Percentiles rank a stretch among this genome's conserved stretches.
Conservation (phyloP, 805 yeast species). For the Kodamaea fukazawae region DNA sequence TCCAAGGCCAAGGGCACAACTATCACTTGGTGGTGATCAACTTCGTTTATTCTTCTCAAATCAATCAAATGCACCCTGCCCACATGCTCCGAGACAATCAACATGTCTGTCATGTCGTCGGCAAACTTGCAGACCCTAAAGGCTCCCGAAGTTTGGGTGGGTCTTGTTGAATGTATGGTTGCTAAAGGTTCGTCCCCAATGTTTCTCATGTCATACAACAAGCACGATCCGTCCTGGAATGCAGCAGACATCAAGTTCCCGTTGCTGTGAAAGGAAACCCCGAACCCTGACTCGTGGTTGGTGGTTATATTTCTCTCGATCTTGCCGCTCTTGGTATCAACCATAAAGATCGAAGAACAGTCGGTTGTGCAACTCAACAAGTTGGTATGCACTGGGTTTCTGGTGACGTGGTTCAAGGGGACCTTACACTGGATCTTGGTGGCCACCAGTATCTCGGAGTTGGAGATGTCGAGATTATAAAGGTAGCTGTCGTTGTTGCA, state of each 20-base stretch:
- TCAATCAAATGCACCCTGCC: conserved; percentile 86
- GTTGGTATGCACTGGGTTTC: conserved; percentile 46
- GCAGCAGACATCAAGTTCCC: conserved; percentile 74
- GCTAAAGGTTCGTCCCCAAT: conserved; percentile 46
- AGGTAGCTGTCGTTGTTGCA: conserved; percentile 82
- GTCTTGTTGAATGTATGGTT: conserved; percentile 59
- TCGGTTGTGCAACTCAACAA: conserved; percentile 69
- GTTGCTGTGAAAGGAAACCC: conserved; percentile 73
- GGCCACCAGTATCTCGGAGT: conserved; percentile 41
- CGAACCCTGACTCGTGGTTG: conserved; percentile 75
- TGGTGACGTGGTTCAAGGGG: conserved; percentile 71
- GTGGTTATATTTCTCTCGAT: conserved; percentile 43
- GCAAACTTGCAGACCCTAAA: conserved; percentile 56
- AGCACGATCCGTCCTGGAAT: conserved; percentile 81
- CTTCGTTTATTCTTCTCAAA: conserved; percentile 53
- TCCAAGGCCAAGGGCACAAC: conserved; percentile 55
- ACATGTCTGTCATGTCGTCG: conserved; percentile 67
- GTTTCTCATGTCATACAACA: conserved; percentile 74
- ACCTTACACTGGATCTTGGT: conserved; percentile 48
- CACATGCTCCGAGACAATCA: conserved; percentile 78
- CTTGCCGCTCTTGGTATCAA: conserved; percentile 41
- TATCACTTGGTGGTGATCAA: conserved; percentile 69
- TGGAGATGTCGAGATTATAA: conserved; percentile 58
- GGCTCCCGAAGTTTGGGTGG: conserved; percentile 56
- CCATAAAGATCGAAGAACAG: conserved; percentile 58